These are phyloP conservation scores for Vanrija sp. DNA, from an alignment of 1,284 basidiomycete genomes.

Conservation along the genomic window DNA sequence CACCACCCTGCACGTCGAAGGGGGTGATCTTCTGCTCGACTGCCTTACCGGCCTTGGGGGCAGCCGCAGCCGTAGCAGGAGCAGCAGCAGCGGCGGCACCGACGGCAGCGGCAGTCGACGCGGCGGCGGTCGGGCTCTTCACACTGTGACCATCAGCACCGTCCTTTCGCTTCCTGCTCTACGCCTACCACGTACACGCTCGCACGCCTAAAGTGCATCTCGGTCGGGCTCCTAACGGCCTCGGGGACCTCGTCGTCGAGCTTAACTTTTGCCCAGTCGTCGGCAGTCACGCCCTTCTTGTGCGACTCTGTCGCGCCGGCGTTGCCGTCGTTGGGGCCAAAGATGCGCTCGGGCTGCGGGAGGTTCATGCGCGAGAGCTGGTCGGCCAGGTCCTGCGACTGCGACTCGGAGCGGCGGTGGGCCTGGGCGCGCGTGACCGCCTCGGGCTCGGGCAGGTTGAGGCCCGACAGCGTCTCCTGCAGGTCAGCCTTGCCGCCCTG, in stretches of 20 bases:
- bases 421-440: constrained; percentile 32
- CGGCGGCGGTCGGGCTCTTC: not conserved
- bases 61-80: not conserved
- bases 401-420: constrained; percentile 40
- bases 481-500: constrained; percentile 18
- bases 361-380: constrained; percentile 45
- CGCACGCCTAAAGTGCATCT: constrained; percentile 43
- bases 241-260: constrained; percentile 47
- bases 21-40: constrained; percentile 87
- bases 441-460: constrained; percentile 48
- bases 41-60: constrained; percentile 10
- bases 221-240: constrained; percentile 43
- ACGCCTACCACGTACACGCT: not conserved
- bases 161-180: not conserved
- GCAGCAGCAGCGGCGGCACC: constrained; percentile 6
- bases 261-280: constrained; percentile 48
- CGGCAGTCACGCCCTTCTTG: constrained; percentile 38
- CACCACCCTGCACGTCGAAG: constrained; percentile 95
- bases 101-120: constrained; percentile 18
- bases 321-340: constrained; percentile 37
- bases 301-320: constrained; percentile 13
- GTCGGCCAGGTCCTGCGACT: constrained; percentile 46
- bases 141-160: not conserved
- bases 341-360: constrained; percentile 49
- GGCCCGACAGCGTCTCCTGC: constrained; percentile 21